phyloP scores from a whole-genome alignment of 2,329 filamentous ascomycete species.

The Zasmidium citrigriseum region DNA sequence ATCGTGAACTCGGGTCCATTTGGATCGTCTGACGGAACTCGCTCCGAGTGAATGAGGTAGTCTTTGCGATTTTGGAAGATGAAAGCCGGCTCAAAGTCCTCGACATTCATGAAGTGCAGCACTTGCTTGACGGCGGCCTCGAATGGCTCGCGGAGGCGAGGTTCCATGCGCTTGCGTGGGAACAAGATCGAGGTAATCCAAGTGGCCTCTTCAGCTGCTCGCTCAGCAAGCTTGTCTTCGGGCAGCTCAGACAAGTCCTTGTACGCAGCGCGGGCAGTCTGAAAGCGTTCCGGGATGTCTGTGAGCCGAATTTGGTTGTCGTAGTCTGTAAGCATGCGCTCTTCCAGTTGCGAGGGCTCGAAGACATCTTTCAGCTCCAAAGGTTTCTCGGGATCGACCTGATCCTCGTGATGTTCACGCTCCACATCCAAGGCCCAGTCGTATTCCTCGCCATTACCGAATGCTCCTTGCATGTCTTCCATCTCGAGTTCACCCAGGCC shows the following conservation, averaged over 20 bases:
- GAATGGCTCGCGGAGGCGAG: conserved; percentile 78
- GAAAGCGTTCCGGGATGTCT: conserved; percentile 92
- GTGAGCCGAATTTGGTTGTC: conserved; percentile 87
- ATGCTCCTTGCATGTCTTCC: conserved; percentile 94
- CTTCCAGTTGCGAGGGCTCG: conserved; percentile 89
- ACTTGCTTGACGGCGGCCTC: conserved; percentile 87
- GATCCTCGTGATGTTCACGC: conserved; percentile 77
- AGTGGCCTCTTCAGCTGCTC: conserved; percentile 76
- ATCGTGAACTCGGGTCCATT: conserved; percentile 73
- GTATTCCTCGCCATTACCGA: conserved; percentile 94
- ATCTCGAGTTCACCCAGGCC: conserved; percentile 89
- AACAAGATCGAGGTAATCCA: conserved; percentile 93
- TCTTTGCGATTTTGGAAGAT: conserved; percentile 98
- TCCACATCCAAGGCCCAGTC: conserved; percentile 91
- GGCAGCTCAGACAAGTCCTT: conserved; percentile 72
- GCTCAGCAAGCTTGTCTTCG: conserved; percentile 66
- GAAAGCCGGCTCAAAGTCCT: conserved; percentile 94
- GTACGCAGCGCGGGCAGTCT: conserved; percentile 87
- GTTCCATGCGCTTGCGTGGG: conserved; percentile 73
- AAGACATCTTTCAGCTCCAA: conserved; percentile 97
- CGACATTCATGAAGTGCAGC: conserved; percentile 89
- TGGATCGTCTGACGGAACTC: conserved; percentile 66
- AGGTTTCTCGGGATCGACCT: conserved; percentile 75
- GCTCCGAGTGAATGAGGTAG: conserved; percentile 88
- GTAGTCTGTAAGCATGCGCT: conserved; percentile 92